Percentiles rank a stretch among this genome's conserved stretches.
Conservation (phyloP, 2,329 filamentous ascomycete species). For the Westerdykella ornata region DNA sequence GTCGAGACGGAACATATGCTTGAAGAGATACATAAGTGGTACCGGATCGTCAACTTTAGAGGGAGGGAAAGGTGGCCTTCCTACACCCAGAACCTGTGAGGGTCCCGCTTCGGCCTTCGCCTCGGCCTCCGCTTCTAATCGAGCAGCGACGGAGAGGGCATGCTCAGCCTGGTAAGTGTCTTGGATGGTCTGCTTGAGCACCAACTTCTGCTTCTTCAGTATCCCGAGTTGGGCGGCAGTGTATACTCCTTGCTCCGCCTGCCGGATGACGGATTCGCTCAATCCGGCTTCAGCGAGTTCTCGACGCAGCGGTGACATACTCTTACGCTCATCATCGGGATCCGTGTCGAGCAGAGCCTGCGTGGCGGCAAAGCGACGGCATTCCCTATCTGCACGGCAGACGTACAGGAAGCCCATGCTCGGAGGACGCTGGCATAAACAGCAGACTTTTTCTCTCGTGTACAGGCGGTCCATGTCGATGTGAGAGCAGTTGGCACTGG, state of each 20-base stretch:
- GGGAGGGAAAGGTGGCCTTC: too few relatives aligned
- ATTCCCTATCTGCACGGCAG: slow-evolving; percentile 44
- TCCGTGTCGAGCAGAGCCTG: too few relatives aligned
- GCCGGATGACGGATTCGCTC: slow-evolving; percentile 30
- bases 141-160: too few relatives aligned
- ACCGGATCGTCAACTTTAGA: too few relatives aligned
- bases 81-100: too few relatives aligned
- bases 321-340: neutral
- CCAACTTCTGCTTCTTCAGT: slow-evolving; percentile 28
- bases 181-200: slow-evolving; percentile 25
- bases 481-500: slow-evolving; percentile 54
- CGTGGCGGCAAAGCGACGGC: too few relatives aligned
- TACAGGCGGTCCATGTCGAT: slow-evolving; percentile 62
- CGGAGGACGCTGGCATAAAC: slow-evolving; percentile 51
- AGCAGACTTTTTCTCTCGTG: slow-evolving; percentile 47
- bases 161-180: slow-evolving; percentile 12
- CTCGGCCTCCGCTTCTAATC: too few relatives aligned
- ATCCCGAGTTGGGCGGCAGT: slow-evolving; percentile 25
- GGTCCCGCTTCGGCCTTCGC: too few relatives aligned
- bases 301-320: slow-evolving; percentile 18
- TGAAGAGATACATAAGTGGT: too few relatives aligned
- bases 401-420: slow-evolving; percentile 65
- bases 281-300: slow-evolving; percentile 26
- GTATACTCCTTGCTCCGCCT: slow-evolving; percentile 32
- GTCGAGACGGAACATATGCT: too few relatives aligned